Percentiles rank a stretch among this genome's conserved stretches.
Evolutionary conservation across 2,329 filamentous ascomycete species (phyloP).

Genomic region (Teratosphaeria zuluensis): DNA sequence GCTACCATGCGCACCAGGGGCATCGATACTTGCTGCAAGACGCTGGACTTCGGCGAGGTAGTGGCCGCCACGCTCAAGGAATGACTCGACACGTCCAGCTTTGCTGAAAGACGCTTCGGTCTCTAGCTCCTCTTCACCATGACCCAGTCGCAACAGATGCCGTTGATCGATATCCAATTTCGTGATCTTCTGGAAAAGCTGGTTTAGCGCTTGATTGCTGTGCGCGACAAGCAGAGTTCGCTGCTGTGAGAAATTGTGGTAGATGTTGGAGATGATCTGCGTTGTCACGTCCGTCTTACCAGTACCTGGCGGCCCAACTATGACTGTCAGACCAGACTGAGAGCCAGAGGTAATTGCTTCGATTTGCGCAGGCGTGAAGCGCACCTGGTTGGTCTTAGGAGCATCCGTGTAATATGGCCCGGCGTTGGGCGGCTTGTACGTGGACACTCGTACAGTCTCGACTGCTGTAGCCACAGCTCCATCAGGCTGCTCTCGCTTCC

Average conservation of each 20-base stretch:
- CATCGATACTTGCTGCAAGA: conserved; percentile 72
- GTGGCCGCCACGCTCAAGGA: conserved; percentile 73
- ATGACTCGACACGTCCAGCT: conserved; percentile 86
- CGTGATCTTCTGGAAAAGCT: conserved; percentile 97
- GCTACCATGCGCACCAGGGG: conserved; percentile 87
- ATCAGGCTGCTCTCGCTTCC: conserved; percentile 66
- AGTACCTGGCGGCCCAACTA: conserved; percentile 91
- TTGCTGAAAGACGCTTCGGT: conserved; percentile 86
- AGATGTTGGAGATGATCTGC: conserved; percentile 97
- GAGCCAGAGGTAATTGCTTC: conserved; percentile 90
- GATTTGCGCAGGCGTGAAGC: conserved; percentile 83
- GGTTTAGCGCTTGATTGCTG: conserved; percentile 95
- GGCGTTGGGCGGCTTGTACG: conserved; percentile 78
- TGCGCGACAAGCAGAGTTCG: conserved; percentile 88
- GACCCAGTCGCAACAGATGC: conserved; percentile 82
- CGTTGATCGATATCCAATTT: conserved; percentile 90
- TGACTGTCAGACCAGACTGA: conserved; percentile 85
- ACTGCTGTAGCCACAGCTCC: conserved; percentile 43
- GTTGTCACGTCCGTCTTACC: conserved; percentile 99
- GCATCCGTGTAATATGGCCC: conserved; percentile 82
- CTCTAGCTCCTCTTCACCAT: conserved; percentile 88
- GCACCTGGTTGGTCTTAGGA: conserved; percentile 70
- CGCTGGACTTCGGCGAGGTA: conserved; percentile 78
- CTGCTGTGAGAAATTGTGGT: conserved; percentile 92
- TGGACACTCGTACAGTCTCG: conserved; percentile 70